A percentile compares a stretch with the other conserved stretches of the same genome.
Evolutionary conservation across 495 filamentous ascomycete species (phyloP).

Genomic region (Talaromyces trachyspermus): DNA sequence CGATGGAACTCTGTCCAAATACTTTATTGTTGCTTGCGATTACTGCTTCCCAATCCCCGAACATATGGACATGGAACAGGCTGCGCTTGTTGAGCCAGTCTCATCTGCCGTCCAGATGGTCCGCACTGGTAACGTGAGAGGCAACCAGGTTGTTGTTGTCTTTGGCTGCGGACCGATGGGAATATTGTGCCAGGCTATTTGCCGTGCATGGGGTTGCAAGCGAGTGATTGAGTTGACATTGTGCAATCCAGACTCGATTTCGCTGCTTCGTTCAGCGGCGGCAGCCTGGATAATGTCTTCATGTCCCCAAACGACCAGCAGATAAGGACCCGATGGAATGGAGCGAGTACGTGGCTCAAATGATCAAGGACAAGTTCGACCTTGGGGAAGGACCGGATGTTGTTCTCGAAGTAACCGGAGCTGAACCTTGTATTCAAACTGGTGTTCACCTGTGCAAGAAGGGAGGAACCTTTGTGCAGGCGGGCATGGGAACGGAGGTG

Average conservation of each 20-base stretch:
- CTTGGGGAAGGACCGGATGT: constrained; percentile 59
- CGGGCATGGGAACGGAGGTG: constrained; percentile 71
- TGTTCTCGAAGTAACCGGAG: constrained; percentile 83
- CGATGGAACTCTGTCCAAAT: constrained; percentile 71
- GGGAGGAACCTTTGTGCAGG: constrained; percentile 81
- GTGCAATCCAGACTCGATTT: constrained; percentile 60
- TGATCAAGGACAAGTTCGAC: constrained; percentile 38
- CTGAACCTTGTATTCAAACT: constrained; percentile 66
- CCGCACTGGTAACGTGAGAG: constrained; percentile 57
- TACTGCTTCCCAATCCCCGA: constrained; percentile 77
- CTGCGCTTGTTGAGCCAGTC: constrained; percentile 76
- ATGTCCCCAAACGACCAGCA: constrained; percentile 32
- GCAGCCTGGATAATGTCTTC: constrained; percentile 51
- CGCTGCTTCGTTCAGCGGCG: constrained; percentile 58
- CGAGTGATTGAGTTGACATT: constrained; percentile 76
- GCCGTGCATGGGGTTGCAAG: constrained; percentile 62
- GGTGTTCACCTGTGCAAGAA: constrained; percentile 59
- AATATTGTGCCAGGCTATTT: constrained; percentile 70
- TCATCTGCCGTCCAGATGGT: constrained; percentile 75
- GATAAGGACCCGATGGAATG: constrained; percentile 38
- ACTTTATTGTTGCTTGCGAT: constrained; percentile 66
- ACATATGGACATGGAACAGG: constrained; percentile 67
- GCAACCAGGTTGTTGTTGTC: constrained; percentile 69
- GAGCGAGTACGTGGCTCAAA: constrained; percentile 49
- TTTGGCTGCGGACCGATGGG: constrained; percentile 87